Conservation (phyloP, 2,329 filamentous ascomycete species). For the Penicillium sp. region DNA sequence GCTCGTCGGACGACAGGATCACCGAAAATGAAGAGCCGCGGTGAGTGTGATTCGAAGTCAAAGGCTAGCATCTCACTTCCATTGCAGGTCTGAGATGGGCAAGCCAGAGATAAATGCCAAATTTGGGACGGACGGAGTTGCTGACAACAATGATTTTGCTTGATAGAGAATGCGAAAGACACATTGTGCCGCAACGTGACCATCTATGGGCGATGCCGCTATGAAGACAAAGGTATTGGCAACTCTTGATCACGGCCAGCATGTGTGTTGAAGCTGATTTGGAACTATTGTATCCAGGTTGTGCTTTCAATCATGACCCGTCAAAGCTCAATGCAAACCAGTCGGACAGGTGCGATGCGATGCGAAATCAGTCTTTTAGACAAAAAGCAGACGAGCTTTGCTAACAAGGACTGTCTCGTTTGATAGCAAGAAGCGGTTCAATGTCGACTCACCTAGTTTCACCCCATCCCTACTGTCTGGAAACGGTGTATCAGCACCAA, state of each 20-base stretch:
- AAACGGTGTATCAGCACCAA: constrained; percentile 46
- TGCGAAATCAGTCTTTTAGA: constrained; percentile 3
- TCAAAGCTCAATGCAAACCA: constrained; percentile 56
- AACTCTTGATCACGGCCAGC: background rate
- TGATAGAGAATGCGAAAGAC: constrained; percentile 73
- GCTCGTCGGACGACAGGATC: constrained; percentile 47
- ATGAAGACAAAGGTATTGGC: constrained; percentile 73
- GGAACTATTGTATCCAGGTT: constrained; percentile 49
- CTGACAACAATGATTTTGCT: constrained; percentile 8
- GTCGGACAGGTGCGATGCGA: constrained; percentile 40
- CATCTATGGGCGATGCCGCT: constrained; percentile 90
- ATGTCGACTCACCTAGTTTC: constrained; percentile 95
- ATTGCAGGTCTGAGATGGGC: constrained; percentile 3
- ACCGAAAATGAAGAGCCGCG: constrained; percentile 50
- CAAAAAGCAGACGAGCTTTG: constrained; percentile 1
- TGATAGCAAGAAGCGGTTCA: constrained; percentile 68
- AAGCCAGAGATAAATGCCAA: background rate
- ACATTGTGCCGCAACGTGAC: constrained; percentile 89
- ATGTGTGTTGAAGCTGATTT: constrained; percentile 11
- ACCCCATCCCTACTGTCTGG: constrained; percentile 61
- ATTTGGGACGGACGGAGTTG: constrained; percentile 2
- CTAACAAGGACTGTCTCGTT: constrained; percentile 20
- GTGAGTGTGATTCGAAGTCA: constrained; percentile 33
- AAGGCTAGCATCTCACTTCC: background rate
- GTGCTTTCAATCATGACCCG: constrained; percentile 84